Evolutionary conservation across 345 rosid genomes (phyloP), one percentile per base, ranked within the genome.

Genomic region (Rhodamnia rubescens): DNA sequence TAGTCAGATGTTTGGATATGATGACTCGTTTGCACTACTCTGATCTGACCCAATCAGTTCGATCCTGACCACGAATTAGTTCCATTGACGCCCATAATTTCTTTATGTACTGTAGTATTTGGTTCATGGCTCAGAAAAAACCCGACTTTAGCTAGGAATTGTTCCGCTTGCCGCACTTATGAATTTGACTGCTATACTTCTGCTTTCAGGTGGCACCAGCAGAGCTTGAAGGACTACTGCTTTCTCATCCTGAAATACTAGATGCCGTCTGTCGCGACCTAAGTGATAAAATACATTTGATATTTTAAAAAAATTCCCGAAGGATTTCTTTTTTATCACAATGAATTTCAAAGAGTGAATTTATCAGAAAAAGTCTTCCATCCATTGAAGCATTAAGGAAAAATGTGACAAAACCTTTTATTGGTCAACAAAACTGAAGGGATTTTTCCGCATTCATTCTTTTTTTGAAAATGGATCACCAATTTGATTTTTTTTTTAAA

Each of bases 191-290:
- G 42, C 14, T 44, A 54, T 53, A 18, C 51, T 74, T 85, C 49
- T 59, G 21, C 61, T 85, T 83, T 44, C 52, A 90, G 93, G 91
- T 90, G 81, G 93, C 93, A 36, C 93, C 93, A 44, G 91, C 93
- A 50, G 93, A 90, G 86, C 91, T 91, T 27, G 92, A 91, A 86
- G 93, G 87, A 84, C 87, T 91, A 75, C 91, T 90, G 50, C 88
- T 91, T 59, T 88, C 91, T 56, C 93, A 90, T 82, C 90, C 92
- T 11, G 87, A 88, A 83, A 88, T 91, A 86, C 82, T 89, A 83
- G 91, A 90, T 75, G 92, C 91, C 13, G 92, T 85, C n/a, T n/a
- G n/a, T n/a, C n/a, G n/a, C n/a, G n/a, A n/a, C n/a, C n/a, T n/a
- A n/a, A n/a, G n/a, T n/a, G n/a, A n/a, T n/a, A n/a, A n/a, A n/a